These are phyloP conservation scores for Alternaria sp. DNA, from an alignment of 2,329 filamentous ascomycete species.

Conservation along the genomic window DNA sequence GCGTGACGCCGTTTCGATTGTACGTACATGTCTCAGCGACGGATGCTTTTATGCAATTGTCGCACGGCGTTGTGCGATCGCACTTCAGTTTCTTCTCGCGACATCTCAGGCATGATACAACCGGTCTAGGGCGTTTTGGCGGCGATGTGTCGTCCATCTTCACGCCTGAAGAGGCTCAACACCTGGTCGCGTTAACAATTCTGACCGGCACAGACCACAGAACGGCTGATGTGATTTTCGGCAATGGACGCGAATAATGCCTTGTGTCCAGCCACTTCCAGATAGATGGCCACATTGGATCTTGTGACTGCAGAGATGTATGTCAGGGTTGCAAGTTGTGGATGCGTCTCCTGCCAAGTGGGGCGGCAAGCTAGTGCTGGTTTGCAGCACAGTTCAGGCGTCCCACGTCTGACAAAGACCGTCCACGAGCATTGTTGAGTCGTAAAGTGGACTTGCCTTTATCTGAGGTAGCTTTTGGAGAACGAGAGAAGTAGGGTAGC, in stretches of 20 bases:
- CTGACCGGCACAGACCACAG: background rate
- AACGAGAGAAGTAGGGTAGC: background rate
- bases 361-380: constrained; percentile 3
- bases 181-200: background rate
- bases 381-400: background rate
- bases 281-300: background rate
- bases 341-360: constrained; percentile 1
- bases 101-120: constrained; percentile 39
- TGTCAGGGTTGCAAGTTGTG: constrained; percentile 1
- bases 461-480: background rate
- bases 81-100: constrained; percentile 41
- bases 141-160: constrained; percentile 28
- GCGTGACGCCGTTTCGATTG: constrained; percentile 10
- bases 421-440: background rate
- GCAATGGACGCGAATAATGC: background rate
- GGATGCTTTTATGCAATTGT: constrained; percentile 35
- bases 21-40: constrained; percentile 29
- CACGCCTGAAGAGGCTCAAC: background rate
- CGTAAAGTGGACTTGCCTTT: background rate
- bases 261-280: background rate
- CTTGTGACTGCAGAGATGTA: background rate
- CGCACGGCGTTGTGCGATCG: constrained; percentile 35
- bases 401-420: constrained; percentile 1
- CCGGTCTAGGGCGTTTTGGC: constrained; percentile 34
- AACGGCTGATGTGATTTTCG: background rate